Conservation (phyloP, 371 early-diverging fungal genomes). For the Lichtheimia ramosa region DNA sequence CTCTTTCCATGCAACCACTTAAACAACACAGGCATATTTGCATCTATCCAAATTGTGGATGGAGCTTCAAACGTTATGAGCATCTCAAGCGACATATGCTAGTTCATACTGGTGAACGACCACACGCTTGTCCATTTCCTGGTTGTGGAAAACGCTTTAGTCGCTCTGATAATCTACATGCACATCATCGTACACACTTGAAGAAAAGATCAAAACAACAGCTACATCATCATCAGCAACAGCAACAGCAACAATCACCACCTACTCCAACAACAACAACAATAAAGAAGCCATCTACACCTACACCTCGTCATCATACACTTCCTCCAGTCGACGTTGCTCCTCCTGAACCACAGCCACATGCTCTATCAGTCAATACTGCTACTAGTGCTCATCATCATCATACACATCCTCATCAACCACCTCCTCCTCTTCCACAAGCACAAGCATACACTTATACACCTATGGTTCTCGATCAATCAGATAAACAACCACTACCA, state of each 20-base stretch:
- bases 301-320: neutral
- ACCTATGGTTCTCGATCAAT: conserved; percentile 7
- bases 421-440: neutral
- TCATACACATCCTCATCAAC: conserved; percentile 2
- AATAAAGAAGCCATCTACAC: neutral
- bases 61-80: conserved; percentile 71
- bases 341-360: no score
- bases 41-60: conserved; percentile 44
- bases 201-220: conserved; percentile 13
- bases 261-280: neutral
- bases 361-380: no score
- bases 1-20: conserved; percentile 7
- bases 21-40: conserved; percentile 35
- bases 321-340: neutral
- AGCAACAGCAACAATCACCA: neutral
- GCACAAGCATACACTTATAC: conserved; percentile 5
- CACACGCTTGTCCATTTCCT: conserved; percentile 56
- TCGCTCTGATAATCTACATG: conserved; percentile 64
- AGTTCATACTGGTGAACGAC: conserved; percentile 55
- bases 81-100: conserved; percentile 76
- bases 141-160: conserved; percentile 65
- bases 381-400: neutral
- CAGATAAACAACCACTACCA: neutral
- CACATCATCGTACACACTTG: conserved; percentile 42
- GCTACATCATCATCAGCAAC: neutral